Conservation (phyloP, 352 stramenopile genomes). For the Elongisporangium anandrum region DNA sequence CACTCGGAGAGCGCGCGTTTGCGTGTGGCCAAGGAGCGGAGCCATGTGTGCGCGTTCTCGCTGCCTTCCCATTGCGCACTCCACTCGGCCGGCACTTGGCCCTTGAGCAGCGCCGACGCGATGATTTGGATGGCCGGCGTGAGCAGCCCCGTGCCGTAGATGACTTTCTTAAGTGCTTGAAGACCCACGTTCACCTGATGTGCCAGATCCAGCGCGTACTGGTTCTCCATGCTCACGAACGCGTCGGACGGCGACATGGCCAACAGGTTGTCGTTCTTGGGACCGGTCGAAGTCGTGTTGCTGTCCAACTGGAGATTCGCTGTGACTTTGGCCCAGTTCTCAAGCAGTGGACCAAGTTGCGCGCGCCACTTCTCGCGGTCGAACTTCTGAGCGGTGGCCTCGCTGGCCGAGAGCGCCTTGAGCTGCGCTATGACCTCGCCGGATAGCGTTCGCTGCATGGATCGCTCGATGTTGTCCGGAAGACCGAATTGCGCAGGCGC, state of each 20-base stretch:
- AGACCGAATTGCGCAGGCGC: constrained; percentile 87
- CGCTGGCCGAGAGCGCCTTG: constrained; percentile 72
- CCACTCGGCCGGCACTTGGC: constrained; percentile 77
- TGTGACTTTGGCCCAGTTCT: constrained; percentile 87
- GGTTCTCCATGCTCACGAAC: constrained; percentile 91
- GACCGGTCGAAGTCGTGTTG: constrained; percentile 6
- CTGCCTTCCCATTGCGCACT: constrained; percentile 78
- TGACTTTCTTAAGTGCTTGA: constrained; percentile 80
- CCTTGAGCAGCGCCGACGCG: constrained; percentile 67
- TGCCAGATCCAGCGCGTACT: constrained; percentile 69
- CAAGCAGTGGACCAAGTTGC: constrained; percentile 87
- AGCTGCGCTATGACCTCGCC: constrained; percentile 83
- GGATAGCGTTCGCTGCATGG: constrained; percentile 88
- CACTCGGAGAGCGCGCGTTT: constrained; percentile 82
- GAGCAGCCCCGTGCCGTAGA: constrained; percentile 89
- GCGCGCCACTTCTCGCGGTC: constrained; percentile 89
- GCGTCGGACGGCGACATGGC: constrained; percentile 74
- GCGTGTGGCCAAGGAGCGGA: constrained; percentile 75
- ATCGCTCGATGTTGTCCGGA: constrained; percentile 93
- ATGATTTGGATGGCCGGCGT: constrained; percentile 86
- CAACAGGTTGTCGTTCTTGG: constrained; percentile 32
- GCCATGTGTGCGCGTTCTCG: constrained; percentile 68
- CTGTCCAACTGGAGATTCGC: constrained; percentile 49
- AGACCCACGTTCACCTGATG: constrained; percentile 70
- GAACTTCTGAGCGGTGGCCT: constrained; percentile 66